Percentiles rank a stretch among this genome's conserved stretches.
Evolutionary conservation across 345 rosid genomes (phyloP).

Genomic region (Acer negundo): DNA sequence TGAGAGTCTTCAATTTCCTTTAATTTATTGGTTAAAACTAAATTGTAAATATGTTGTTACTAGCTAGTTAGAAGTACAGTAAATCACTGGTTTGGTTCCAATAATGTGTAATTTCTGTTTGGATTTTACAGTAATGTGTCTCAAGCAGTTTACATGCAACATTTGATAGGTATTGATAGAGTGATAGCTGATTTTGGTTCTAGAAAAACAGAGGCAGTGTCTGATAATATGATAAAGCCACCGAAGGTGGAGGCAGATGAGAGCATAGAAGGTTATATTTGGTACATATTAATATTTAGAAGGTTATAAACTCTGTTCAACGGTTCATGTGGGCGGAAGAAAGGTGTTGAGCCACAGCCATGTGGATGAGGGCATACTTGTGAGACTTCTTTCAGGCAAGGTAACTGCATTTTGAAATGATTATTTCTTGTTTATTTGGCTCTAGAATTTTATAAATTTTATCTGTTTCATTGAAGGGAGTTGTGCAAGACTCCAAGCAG

Average conservation of each 20-base stretch:
- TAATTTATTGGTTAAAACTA: too few relatives aligned
- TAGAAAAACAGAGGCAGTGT: slow-evolving; percentile 70
- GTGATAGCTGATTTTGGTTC: slow-evolving; percentile 81
- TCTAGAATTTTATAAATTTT: too few relatives aligned
- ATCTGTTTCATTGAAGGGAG: too few relatives aligned
- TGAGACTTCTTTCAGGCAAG: slow-evolving; percentile 43
- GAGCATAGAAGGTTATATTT: too few relatives aligned
- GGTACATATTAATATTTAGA: too few relatives aligned
- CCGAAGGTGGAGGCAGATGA: not conserved
- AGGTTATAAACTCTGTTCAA: slow-evolving; percentile 18
- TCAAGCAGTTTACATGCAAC: slow-evolving; percentile 87
- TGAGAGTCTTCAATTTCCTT: too few relatives aligned
- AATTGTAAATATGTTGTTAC: too few relatives aligned
- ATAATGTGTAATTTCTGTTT: too few relatives aligned
- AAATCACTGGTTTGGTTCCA: too few relatives aligned
- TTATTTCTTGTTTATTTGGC: too few relatives aligned
- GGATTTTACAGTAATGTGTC: slow-evolving; percentile 57
- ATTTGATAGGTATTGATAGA: slow-evolving; percentile 89
- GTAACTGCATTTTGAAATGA: slow-evolving; percentile 37
- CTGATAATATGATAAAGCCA: slow-evolving; percentile 8
- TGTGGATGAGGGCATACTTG: slow-evolving; percentile 46
- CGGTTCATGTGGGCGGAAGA: slow-evolving; percentile 34
- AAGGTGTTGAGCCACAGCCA: slow-evolving; percentile 65
- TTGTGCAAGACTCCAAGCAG: too few relatives aligned
- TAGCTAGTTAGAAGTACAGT: too few relatives aligned